Evolutionary conservation across 805 yeast species (phyloP).

Genomic region (Suhomyces kilbournensis): DNA sequence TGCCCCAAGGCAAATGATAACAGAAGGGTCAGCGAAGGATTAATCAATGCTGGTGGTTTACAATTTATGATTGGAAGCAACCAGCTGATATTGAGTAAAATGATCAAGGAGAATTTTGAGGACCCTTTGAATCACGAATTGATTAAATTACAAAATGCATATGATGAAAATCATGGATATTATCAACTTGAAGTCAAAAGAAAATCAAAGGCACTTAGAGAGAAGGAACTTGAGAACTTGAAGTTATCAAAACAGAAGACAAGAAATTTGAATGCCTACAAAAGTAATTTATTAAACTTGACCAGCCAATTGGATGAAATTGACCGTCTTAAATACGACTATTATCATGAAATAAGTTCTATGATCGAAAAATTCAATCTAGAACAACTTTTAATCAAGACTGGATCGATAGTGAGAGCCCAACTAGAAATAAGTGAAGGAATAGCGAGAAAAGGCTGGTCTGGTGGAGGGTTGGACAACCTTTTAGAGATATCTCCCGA

Average conservation of each 20-base stretch:
- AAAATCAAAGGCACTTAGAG: conserved; percentile 51
- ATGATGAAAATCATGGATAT: conserved; percentile 45
- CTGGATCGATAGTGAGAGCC: conserved; percentile 69
- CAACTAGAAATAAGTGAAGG: conserved; percentile 80
- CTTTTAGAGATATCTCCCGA: conserved; percentile 63
- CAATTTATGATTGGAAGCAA: conserved; percentile 76
- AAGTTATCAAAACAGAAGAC: conserved; percentile 57
- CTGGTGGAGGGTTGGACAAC: conserved; percentile 82
- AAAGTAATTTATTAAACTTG: conserved; percentile 61
- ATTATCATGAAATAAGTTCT: conserved; percentile 61
- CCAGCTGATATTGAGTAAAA: conserved; percentile 62
- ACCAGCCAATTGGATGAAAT: conserved; percentile 77
- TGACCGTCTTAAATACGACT: conserved; percentile 71
- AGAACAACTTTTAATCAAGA: conserved; percentile 46
- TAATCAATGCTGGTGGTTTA: conserved; percentile 71
- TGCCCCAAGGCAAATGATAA: conserved; percentile 26
- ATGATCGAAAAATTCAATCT: conserved; percentile 60
- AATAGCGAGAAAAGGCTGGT: conserved; percentile 80
- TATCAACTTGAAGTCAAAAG: conserved; percentile 54
- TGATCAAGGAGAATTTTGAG: conserved; percentile 54
- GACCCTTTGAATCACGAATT: conserved; percentile 49
- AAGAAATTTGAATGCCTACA: conserved; percentile 66
- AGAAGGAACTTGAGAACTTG: conserved; percentile 59
- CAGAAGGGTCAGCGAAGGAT: conserved; percentile 49
- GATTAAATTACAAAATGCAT: conserved; percentile 41